Evolutionary conservation across 192 early-diverging fungal species (phyloP), one percentile per base, ranked within the genome.

Genomic region (Coemansia sp.): DNA sequence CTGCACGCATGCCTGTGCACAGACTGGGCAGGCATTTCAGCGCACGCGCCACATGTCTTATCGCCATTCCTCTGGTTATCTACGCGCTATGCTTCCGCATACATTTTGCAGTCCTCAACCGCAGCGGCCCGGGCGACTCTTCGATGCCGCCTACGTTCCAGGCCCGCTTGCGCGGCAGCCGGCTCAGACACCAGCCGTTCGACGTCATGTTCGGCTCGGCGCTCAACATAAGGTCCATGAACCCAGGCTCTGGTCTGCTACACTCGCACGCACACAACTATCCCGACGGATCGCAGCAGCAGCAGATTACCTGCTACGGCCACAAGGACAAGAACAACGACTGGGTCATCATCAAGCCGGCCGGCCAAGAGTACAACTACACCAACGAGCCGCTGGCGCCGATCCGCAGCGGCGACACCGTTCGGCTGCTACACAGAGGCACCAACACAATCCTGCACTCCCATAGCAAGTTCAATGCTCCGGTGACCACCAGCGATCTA

Each of bases 291-390:
- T 85, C 76, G 64, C 82, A 88, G 71, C 88, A 91, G 55, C 90
- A 95, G 83, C 86, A 93, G 73, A 85, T 94, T 65, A 88, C 89
- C 7, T 89, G 90, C 51, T 94, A 94, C 75, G 88, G 89, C 32
- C 91, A 96, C 80, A 94, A 92, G 69, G 97, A 99, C 73, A 30
- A 36, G 52, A 99, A 99, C 82, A 99, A 99, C 83, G 77, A 93
- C 45, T 99, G 94, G 94, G 72, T 88, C 4, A 72, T 29, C 56
- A 79, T 66, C 20, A 61, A 79, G 2, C 66, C 67, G 5, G 67
- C 38, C 7, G 75, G 79, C 10, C 34, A 68, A 14, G 64, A 56
- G 49, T 38, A 54, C 38, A 57, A 45, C 63, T 73, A 79, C 76
- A 69, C 76, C 45, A 34, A 67, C 48, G 66, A 79, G 58, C 71